Percentiles rank a stretch among this genome's conserved stretches.
phyloP scores from a whole-genome alignment of 1,139 yeast genomes.

The Pichia sp. region DNA sequence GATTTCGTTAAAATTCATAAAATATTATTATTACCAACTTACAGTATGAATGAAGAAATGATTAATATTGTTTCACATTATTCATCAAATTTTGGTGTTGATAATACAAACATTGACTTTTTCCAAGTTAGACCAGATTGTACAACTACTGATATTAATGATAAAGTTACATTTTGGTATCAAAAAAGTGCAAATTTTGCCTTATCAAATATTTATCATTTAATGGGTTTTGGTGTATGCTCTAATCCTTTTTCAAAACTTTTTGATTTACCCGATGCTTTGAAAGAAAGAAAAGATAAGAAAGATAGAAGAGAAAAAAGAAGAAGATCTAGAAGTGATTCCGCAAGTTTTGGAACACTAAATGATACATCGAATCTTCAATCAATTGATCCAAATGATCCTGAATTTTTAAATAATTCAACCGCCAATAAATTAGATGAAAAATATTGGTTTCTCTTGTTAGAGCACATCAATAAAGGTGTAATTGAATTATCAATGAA shows the following conservation, averaged over 20 bases:
- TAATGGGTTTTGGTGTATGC: constrained; percentile 72
- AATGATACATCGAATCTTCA: background rate
- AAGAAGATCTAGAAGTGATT: constrained; percentile 30
- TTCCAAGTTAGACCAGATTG: constrained; percentile 42
- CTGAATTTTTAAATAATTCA: constrained; percentile 24
- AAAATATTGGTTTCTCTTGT: constrained; percentile 53
- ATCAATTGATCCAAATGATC: constrained; percentile 15
- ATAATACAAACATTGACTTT: constrained; percentile 59
- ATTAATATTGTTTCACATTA: constrained; percentile 62
- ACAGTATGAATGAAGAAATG: constrained; percentile 43
- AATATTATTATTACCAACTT: constrained; percentile 46
- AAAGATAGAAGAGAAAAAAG: constrained; percentile 56
- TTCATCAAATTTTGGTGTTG: constrained; percentile 66
- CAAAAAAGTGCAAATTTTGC: constrained; percentile 73
- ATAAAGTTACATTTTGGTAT: constrained; percentile 61
- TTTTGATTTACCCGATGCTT: constrained; percentile 63
- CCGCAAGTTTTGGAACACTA: constrained; percentile 10
- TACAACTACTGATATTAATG: constrained; percentile 35
- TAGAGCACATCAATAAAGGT: constrained; percentile 54
- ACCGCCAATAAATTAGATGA: constrained; percentile 41
- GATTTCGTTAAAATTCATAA: constrained; percentile 64
- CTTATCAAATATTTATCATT: constrained; percentile 63
- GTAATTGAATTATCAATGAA: constrained; percentile 61
- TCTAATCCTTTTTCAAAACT: constrained; percentile 68
- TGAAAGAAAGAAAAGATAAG: constrained; percentile 64